Conservation (phyloP, 2,329 filamentous ascomycete genomes). For the Fusarium tuaranense region DNA sequence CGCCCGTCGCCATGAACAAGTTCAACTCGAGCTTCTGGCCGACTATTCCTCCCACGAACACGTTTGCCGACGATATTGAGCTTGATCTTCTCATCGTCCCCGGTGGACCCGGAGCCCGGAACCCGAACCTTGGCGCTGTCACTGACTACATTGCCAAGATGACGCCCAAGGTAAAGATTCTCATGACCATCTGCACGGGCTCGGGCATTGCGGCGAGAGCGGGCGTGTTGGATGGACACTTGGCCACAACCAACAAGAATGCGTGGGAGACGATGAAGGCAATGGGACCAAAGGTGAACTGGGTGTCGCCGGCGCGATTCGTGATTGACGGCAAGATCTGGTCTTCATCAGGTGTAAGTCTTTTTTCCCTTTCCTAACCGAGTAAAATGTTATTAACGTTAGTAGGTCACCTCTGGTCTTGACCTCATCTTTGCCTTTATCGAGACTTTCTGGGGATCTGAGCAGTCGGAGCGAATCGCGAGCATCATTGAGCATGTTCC, state of each 20-base stretch:
- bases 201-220: conserved; percentile 67
- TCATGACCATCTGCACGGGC: conserved; percentile 77
- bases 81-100: conserved; percentile 74
- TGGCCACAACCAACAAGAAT: conserved; percentile 76
- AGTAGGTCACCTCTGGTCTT: conserved; percentile 51
- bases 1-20: conserved; percentile 45
- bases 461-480: conserved; percentile 58
- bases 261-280: conserved; percentile 62
- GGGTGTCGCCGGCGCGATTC: conserved; percentile 73
- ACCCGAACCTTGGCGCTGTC: conserved; percentile 51
- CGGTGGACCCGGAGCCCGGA: conserved; percentile 66
- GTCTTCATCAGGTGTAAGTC: conserved; percentile 68
- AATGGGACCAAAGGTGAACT: conserved; percentile 64
- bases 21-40: conserved; percentile 53
- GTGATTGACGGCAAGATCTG: conserved; percentile 75
- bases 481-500: conserved; percentile 66
- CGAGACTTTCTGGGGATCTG: conserved; percentile 60
- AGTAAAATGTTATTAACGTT: neutral
- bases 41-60: conserved; percentile 57
- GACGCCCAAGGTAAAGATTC: conserved; percentile 63
- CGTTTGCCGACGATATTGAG: conserved; percentile 63
- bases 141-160: conserved; percentile 49
- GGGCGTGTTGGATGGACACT: conserved; percentile 69
- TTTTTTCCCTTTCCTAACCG: neutral
- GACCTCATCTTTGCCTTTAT: conserved; percentile 54